Evolutionary conservation across 2,329 filamentous ascomycete species (phyloP), one percentile per base, ranked within the genome.

Genomic region (Fusarium sp.): DNA sequence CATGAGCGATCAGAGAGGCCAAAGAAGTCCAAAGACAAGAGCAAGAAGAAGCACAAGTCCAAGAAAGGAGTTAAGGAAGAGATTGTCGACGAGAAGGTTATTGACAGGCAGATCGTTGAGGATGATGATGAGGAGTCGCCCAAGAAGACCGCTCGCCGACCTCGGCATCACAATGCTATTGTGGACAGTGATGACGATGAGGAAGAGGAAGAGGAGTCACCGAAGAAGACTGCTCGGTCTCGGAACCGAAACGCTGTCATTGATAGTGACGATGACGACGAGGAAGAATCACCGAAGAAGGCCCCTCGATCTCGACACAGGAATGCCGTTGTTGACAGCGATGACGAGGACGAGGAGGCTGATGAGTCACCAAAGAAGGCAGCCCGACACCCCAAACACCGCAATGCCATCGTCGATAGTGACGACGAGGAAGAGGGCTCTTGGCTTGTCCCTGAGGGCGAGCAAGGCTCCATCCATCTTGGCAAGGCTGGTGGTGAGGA

Each of bases 401-500:
- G 25, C 45, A 50, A 50, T 50, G 45, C 45, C 45, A 30, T 50
- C 15, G 25, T 50, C 15, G 45, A 50, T 50, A 50, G 45, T 50
- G 45, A 50, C 25, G 89, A 92, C 71, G 92, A 93, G 30, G 91
- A 88, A 7, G 91, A 94, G 66, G 94, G 90, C 14, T 93, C 94
- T 76, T 97, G 95, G 95, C 86, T 97, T 47, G 93, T 95, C 4
- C 88, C 91, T 0, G 91, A 93, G 66, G 87, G 89, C 11, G 87
- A 97, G 78, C 91, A 89, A 52, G 86, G 88, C 0, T 80, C 86
- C 1, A 79, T 91, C 5, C 85, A 86, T n/a, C 86, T 95, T 17
- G 94, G 93, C 57, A 93, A 92, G 80, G 93, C 94, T 52, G 95
- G 94, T n/a, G 94, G 94, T 5, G 90, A 90, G n/a, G 93, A 95